Percentiles rank a stretch among this genome's conserved stretches.
phyloP scores from a whole-genome alignment of 495 filamentous ascomycete genomes.

The Lasiosphaeria hispida region DNA sequence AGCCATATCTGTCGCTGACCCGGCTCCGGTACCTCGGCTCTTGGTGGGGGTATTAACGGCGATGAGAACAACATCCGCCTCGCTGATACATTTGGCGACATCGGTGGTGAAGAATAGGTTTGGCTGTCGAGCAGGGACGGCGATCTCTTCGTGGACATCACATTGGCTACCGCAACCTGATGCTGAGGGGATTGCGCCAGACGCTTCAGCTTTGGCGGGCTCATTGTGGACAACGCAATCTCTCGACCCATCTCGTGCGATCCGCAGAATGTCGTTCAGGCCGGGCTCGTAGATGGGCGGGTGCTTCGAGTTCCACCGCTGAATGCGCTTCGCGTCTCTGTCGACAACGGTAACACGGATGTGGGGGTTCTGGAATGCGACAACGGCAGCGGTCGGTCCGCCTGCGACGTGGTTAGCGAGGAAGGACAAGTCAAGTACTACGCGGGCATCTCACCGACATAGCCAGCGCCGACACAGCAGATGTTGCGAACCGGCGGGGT shows the following conservation, averaged over 20 bases:
- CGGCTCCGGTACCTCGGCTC: slow-evolving; percentile 62
- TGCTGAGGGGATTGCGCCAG: slow-evolving; percentile 17
- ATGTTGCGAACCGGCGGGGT: slow-evolving; percentile 46
- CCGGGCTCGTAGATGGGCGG: slow-evolving; percentile 78
- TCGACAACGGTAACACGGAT: slow-evolving; percentile 73
- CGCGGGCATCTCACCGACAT: slow-evolving; percentile 24
- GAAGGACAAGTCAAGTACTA: background rate
- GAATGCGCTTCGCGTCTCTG: slow-evolving; percentile 58
- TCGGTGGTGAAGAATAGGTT: slow-evolving; percentile 75
- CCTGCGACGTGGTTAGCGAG: slow-evolving; percentile 41
- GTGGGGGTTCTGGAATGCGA: slow-evolving; percentile 66
- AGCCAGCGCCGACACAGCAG: slow-evolving; percentile 33
- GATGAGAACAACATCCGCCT: slow-evolving; percentile 72
- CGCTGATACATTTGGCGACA: slow-evolving; percentile 55
- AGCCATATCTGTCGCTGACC: slow-evolving; percentile 66
- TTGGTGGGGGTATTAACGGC: slow-evolving; percentile 84
- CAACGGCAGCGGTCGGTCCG: slow-evolving; percentile 70
- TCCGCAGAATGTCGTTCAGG: slow-evolving; percentile 60
- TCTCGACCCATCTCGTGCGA: slow-evolving; percentile 55
- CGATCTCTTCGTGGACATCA: slow-evolving; percentile 16
- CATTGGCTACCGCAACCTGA: slow-evolving; percentile 34
- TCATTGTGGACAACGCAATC: slow-evolving; percentile 29
- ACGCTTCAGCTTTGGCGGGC: slow-evolving; percentile 25
- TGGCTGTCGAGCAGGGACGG: slow-evolving; percentile 32
- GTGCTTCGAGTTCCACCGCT: slow-evolving; percentile 66